Conservation (phyloP, 2,329 filamentous ascomycete genomes). For the Colletotrichum sp. region DNA sequence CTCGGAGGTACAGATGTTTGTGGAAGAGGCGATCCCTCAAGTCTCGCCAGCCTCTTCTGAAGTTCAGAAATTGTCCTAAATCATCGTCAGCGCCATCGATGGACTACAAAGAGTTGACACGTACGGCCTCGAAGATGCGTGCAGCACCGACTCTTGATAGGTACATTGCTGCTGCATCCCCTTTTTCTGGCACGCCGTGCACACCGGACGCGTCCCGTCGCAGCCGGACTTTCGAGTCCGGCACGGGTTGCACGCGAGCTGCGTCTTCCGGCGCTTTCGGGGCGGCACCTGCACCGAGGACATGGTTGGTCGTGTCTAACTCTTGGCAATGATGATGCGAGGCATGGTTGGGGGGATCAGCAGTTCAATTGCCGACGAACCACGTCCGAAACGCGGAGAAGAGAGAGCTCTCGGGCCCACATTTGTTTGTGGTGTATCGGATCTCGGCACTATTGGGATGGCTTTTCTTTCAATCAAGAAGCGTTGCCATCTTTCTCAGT, state of each 20-base stretch:
- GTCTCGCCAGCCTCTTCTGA: not conserved
- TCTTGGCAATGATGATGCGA: not conserved
- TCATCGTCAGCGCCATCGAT: too few relatives aligned
- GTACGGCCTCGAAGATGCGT: not conserved
- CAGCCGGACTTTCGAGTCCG: conserved; percentile 8
- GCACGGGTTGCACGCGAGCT: not conserved
- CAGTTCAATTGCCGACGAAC: not conserved
- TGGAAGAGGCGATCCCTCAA: not conserved
- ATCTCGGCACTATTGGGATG: not conserved
- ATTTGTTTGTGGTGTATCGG: not conserved
- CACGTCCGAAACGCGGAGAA: not conserved
- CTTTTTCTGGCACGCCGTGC: not conserved
- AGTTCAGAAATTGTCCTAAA: not conserved
- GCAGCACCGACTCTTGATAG: not conserved
- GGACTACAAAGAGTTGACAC: not conserved
- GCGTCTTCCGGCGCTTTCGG: not conserved
- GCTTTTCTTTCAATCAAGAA: not conserved
- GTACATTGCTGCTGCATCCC: not conserved
- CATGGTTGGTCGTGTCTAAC: not conserved
- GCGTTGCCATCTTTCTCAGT: accelerated
- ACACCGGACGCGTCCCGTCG: not conserved
- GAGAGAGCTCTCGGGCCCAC: not conserved
- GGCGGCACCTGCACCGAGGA: not conserved
- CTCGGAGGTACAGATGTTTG: accelerated
- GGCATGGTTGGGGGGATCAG: not conserved